phyloP scores from a whole-genome alignment of 495 filamentous ascomycete genomes.

The Penicillium turbatum region DNA sequence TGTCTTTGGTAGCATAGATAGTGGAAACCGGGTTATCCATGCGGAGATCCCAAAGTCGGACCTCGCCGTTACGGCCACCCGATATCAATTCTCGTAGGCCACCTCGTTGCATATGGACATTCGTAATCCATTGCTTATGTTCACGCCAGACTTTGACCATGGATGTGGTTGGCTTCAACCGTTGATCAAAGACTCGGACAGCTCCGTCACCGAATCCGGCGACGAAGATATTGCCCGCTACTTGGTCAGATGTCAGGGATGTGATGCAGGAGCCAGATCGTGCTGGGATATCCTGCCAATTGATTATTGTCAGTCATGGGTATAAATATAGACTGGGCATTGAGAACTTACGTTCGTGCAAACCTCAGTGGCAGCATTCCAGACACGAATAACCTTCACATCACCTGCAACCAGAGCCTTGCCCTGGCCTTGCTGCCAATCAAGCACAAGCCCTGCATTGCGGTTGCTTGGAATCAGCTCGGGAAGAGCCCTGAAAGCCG shows the following conservation, averaged over 20 bases:
- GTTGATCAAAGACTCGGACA: slow-evolving; percentile 89
- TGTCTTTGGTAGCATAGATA: slow-evolving; percentile 71
- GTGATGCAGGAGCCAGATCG: slow-evolving; percentile 95
- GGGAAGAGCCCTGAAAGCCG: slow-evolving; percentile 84
- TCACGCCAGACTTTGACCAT: slow-evolving; percentile 97
- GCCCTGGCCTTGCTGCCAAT: slow-evolving; percentile 98
- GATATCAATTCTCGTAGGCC: slow-evolving; percentile 85
- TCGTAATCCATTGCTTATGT: slow-evolving; percentile 89
- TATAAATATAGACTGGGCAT: not conserved
- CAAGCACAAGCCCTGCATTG: slow-evolving; percentile 91
- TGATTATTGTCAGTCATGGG: not conserved
- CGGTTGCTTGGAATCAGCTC: slow-evolving; percentile 88
- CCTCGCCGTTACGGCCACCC: slow-evolving; percentile 83
- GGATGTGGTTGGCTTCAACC: slow-evolving; percentile 69
- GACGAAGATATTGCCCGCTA: slow-evolving; percentile 91
- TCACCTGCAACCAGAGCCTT: slow-evolving; percentile 92
- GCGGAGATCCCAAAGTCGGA: slow-evolving; percentile 94
- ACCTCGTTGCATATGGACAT: slow-evolving; percentile 94
- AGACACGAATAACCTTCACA: slow-evolving; percentile 90
- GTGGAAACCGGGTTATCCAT: slow-evolving; percentile 69
- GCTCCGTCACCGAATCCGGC: slow-evolving; percentile 98
- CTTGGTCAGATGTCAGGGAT: slow-evolving; percentile 91
- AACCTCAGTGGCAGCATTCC: slow-evolving; percentile 90
- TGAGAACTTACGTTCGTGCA: slow-evolving; percentile 63
- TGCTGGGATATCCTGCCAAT: slow-evolving; percentile 77